phyloP scores from a whole-genome alignment of 2,329 filamentous ascomycete genomes.

The Diatrype stigma region DNA sequence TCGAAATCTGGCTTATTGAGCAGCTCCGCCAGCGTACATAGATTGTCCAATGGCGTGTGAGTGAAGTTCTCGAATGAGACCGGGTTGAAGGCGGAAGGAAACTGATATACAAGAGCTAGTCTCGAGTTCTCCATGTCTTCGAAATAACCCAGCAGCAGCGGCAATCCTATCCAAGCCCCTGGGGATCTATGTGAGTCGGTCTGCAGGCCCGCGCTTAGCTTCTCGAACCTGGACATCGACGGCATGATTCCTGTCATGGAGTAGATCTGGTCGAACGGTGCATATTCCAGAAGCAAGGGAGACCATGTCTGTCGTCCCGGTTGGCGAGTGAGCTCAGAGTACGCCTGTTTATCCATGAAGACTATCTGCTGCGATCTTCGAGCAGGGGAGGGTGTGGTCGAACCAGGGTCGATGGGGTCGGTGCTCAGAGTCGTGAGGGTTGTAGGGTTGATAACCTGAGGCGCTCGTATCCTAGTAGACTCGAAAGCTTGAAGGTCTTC shows the following conservation, averaged over 20 bases:
- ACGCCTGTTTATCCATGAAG: conserved; percentile 49
- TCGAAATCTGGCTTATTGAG: conserved; percentile 50
- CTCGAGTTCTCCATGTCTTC: conserved; percentile 68
- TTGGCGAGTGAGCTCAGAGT: conserved; percentile 42
- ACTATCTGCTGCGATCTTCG: conserved; percentile 44
- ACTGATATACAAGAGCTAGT: conserved; percentile 70
- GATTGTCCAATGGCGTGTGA: conserved; percentile 44
- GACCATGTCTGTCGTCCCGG: conserved; percentile 42
- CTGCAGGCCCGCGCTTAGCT: conserved; percentile 55
- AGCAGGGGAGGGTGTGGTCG: not conserved
- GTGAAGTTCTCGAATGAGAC: conserved; percentile 50
- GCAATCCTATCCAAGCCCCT: conserved; percentile 57
- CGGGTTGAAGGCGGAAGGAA: conserved; percentile 62
- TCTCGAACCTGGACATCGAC: conserved; percentile 61
- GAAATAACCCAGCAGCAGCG: conserved; percentile 64
- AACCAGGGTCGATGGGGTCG: not conserved
- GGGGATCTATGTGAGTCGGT: conserved; percentile 47
- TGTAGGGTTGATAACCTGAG: conserved; percentile 54
- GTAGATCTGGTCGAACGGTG: conserved; percentile 59
- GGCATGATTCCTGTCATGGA: conserved; percentile 60
- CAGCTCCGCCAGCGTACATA: conserved; percentile 52
- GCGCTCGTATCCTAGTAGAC: conserved; percentile 57
- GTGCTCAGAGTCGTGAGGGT: conserved; percentile 45
- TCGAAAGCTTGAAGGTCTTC: conserved; percentile 52
- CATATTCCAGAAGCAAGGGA: conserved; percentile 69